Conservation (phyloP, 2,329 filamentous ascomycete species). For the Penicillium sp. region DNA sequence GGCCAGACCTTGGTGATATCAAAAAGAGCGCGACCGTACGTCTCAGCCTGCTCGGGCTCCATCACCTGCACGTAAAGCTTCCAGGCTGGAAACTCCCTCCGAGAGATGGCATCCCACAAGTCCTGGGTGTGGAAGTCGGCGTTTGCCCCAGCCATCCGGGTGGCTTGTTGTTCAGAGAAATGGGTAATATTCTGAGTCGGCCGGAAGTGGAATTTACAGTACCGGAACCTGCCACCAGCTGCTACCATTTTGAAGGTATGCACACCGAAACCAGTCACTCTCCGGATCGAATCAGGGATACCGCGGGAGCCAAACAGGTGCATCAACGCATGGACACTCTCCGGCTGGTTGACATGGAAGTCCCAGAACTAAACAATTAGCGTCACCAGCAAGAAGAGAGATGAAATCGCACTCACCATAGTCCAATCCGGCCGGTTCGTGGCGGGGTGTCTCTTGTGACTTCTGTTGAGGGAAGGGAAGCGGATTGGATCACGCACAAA, state of each 20-base stretch:
- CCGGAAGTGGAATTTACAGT: conserved; percentile 58
- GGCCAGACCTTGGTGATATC: conserved; percentile 84
- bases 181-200: conserved; percentile 44
- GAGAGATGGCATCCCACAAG: conserved; percentile 69
- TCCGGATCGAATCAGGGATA: conserved; percentile 61
- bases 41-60: conserved; percentile 66
- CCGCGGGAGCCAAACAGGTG: conserved; percentile 63
- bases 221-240: conserved; percentile 48
- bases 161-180: conserved; percentile 64
- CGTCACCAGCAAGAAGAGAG: too few relatives aligned
- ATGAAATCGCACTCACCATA: conserved; percentile 19
- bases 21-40: conserved; percentile 79
- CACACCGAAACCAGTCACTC: conserved; percentile 66
- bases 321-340: conserved; percentile 62
- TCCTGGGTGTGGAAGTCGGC: conserved; percentile 79
- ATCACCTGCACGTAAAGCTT: conserved; percentile 76
- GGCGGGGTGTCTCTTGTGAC: conserved; percentile 62
- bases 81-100: conserved; percentile 69
- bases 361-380: conserved; percentile 28
- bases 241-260: conserved; percentile 59
- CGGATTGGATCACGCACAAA: conserved; percentile 68
- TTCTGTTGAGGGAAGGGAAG: conserved; percentile 69
- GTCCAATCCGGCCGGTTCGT: conserved; percentile 25
- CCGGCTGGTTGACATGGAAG: conserved; percentile 57
- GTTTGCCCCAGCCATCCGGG: conserved; percentile 70